These are phyloP conservation scores for Aulographum hederae DNA, from an alignment of 2,329 filamentous ascomycete genomes.

Conservation along the genomic window DNA sequence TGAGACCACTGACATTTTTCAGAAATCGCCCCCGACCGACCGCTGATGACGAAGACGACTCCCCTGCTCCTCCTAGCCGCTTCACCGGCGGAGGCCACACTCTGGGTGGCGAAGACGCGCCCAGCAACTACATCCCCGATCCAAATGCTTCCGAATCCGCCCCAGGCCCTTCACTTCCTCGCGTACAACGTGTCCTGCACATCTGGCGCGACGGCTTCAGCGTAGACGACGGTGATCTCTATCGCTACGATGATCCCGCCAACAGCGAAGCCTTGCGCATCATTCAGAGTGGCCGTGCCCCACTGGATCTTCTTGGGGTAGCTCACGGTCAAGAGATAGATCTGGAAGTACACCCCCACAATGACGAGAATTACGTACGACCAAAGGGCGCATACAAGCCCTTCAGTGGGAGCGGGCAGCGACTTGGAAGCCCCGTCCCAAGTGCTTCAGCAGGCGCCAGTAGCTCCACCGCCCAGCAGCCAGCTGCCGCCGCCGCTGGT, in stretches of 20 bases:
- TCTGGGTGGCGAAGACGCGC: conserved; percentile 58
- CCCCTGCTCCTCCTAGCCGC: conserved; percentile 29
- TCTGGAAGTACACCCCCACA: conserved; percentile 56
- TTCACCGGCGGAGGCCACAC: conserved; percentile 60
- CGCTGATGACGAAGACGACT: conserved; percentile 31
- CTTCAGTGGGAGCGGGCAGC: conserved; percentile 52
- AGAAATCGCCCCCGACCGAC: conserved; percentile 43
- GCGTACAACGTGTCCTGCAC: conserved; percentile 52
- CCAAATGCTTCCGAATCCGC: conserved; percentile 27
- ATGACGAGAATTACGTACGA: conserved; percentile 53
- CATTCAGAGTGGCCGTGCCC: conserved; percentile 61
- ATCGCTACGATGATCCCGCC: conserved; percentile 59
- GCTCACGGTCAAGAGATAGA: conserved; percentile 58
- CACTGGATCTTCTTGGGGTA: conserved; percentile 62
- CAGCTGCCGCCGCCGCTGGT: conserved; percentile 48
- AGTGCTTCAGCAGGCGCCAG: conserved; percentile 24
- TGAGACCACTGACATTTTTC: not conserved
- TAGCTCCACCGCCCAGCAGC: conserved; percentile 14
- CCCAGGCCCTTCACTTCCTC: conserved; percentile 24
- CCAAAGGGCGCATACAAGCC: conserved; percentile 62
- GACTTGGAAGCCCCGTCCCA: conserved; percentile 61
- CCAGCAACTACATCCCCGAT: conserved; percentile 50
- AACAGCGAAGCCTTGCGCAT: conserved; percentile 55
- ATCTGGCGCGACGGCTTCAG: conserved; percentile 76
- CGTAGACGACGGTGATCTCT: conserved; percentile 62